Base-by-base conservation (phyloP, 805 yeast species). In the Candida boleticola region DNA sequence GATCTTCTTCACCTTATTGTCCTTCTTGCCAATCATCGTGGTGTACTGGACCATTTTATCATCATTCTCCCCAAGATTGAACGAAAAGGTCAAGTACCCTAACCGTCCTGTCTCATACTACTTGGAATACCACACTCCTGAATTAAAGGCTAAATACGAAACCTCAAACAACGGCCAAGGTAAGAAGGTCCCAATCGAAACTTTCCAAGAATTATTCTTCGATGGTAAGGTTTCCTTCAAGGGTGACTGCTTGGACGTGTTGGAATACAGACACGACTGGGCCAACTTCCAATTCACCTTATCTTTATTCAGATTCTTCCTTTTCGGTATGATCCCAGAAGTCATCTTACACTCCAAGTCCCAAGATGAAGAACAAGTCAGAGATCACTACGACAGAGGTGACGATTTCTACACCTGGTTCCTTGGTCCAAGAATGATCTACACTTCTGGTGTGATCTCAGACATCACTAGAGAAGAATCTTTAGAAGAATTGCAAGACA, bases 361-460 rank as follows among this genome's bases (percentile, higher is more conserved):
- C 17, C 97, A 89, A 72, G 97, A 89, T 63, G 97, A 89, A 71
- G 97, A 89, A 68, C 97, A 89, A 68, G 97, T 89, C 43, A 82
- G 96, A 66, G 96, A 85, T 58, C 96, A 89, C 70, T 89, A 89
- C 64, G 97, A 89, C 73, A 85, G 97, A 55, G 96, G 97, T 65
- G 96, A 89, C 61, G 96, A 89, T 66, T 89, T 89, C 67, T 89
- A 89, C 77, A 70, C 89, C 42, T 89, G 95, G 95, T 89, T 89
- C 73, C 73, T 89, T 54, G 97, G 96, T 47, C 93, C 95, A 48
- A 82, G 96, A 67, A 89, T 89, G 96, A 76, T 89, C 62, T 89
- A 89, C 72, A 89, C 97, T 29, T 82, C 92, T 18, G 96, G 97
- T 60, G 71, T 86, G 41, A 82, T 89, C 57, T 61, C 79, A 47